Conservation (phyloP, 2,329 filamentous ascomycete genomes). For the Hypoxylon sp. region DNA sequence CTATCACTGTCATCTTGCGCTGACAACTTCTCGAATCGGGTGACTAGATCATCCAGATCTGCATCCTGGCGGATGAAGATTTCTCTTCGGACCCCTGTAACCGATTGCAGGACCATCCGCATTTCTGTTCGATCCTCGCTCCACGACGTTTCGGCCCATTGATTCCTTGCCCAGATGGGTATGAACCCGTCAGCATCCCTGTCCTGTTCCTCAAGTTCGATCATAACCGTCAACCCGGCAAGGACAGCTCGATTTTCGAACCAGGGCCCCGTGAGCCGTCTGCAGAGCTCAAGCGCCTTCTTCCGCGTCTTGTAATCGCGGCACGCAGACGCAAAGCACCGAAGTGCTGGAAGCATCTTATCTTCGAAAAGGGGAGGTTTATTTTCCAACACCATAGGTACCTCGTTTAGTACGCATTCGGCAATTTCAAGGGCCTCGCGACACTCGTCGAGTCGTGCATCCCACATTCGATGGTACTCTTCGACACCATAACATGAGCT, state of each 20-base stretch:
- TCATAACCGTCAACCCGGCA: slow-evolving; percentile 14
- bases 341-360: slow-evolving; percentile 25
- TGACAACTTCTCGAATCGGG: background rate
- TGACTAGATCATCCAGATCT: slow-evolving; percentile 15
- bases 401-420: slow-evolving; percentile 16
- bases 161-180: slow-evolving; percentile 15
- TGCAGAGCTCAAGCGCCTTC: slow-evolving; percentile 21
- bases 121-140: slow-evolving; percentile 29
- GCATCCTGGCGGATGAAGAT: slow-evolving; percentile 16
- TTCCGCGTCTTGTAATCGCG: slow-evolving; percentile 17
- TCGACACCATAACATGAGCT: slow-evolving; percentile 5
- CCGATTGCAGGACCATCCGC: slow-evolving; percentile 19
- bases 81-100: slow-evolving; percentile 11
- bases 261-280: slow-evolving; percentile 25
- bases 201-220: slow-evolving; percentile 23
- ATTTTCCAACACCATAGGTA: no score
- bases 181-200: slow-evolving; percentile 23
- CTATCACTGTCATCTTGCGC: no score
- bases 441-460: slow-evolving; percentile 15
- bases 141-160: slow-evolving; percentile 26
- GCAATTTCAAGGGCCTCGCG: slow-evolving; percentile 17
- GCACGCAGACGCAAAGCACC: slow-evolving; percentile 23
- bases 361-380: slow-evolving; percentile 33
- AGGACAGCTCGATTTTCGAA: slow-evolving; percentile 23
- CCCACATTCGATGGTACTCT: slow-evolving; percentile 25